Evolutionary conservation across 148 eudicot genomes (phyloP).

Genomic region (Nepenthes gracilis): DNA sequence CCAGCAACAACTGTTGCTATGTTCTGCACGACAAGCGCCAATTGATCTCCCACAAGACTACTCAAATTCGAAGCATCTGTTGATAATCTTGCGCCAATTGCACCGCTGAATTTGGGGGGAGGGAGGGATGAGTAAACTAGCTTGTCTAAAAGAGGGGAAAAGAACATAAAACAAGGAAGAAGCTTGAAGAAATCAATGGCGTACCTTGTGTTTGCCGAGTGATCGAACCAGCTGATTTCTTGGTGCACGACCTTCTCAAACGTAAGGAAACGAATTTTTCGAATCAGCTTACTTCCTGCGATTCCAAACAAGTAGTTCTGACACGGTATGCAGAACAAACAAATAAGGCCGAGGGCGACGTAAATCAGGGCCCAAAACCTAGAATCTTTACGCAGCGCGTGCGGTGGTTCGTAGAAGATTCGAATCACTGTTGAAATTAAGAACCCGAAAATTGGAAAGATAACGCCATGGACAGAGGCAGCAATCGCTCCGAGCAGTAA

Average conservation of each 20-base stretch:
- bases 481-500: conserved; percentile 53
- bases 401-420: conserved; percentile 45
- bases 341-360: conserved; percentile 22
- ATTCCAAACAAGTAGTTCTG: conserved; percentile 65
- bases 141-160: not conserved
- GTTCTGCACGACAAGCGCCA: conserved; percentile 62
- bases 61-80: conserved; percentile 65
- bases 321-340: conserved; percentile 36
- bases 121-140: not conserved
- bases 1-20: conserved; percentile 49
- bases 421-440: conserved; percentile 52
- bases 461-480: conserved; percentile 48
- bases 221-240: conserved; percentile 85
- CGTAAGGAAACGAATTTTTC: conserved; percentile 51
- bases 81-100: conserved; percentile 74
- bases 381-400: conserved; percentile 36
- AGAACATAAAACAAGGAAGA: not conserved
- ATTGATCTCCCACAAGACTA: conserved; percentile 74
- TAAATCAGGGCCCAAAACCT: conserved; percentile 49
- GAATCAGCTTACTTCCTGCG: conserved; percentile 72
- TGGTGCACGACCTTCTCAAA: conserved; percentile 72
- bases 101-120: conserved; percentile 39
- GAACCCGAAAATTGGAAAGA: conserved; percentile 62
- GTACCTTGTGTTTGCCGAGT: conserved; percentile 73
- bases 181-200: not conserved